Evolutionary conservation across 331 rosid genomes (phyloP).

Genomic region (Telfairia occidentalis): DNA sequence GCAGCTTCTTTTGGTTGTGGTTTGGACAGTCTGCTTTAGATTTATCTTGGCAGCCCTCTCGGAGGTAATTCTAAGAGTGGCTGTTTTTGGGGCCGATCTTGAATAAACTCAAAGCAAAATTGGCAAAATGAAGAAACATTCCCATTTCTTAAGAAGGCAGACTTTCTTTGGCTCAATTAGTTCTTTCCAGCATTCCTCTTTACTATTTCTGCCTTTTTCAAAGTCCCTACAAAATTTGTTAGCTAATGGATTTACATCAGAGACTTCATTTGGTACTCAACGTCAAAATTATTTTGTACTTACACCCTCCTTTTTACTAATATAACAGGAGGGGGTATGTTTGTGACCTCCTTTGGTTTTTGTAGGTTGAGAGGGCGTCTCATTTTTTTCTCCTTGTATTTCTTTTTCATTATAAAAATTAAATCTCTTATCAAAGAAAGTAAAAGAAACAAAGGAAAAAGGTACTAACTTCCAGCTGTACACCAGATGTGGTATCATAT

Average conservation of each 20-base stretch:
- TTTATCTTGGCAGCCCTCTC: not conserved
- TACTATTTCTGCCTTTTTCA: not conserved
- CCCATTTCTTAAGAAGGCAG: not conserved
- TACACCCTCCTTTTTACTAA: not conserved
- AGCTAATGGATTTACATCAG: not conserved
- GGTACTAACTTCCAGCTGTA: conserved; percentile 85
- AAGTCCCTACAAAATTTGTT: not conserved
- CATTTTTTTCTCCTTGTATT: not conserved
- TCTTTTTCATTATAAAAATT: not conserved
- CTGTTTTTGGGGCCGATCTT: no score
- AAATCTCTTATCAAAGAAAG: not conserved
- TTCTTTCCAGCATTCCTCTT: no score
- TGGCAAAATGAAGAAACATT: not conserved
- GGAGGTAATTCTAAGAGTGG: no score
- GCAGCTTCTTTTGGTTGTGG: not conserved
- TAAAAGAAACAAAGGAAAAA: conserved; percentile 1
- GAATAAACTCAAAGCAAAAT: not conserved
- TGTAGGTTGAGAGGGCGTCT: not conserved
- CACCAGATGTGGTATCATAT: conserved; percentile 89
- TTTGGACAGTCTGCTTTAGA: not conserved
- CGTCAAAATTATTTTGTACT: not conserved
- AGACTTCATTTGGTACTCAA: not conserved
- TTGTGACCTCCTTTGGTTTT: not conserved
- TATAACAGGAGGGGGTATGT: not conserved
- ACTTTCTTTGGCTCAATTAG: not conserved